phyloP scores from a whole-genome alignment of 805 yeast genomes.

The Sungouiella thailandica region DNA sequence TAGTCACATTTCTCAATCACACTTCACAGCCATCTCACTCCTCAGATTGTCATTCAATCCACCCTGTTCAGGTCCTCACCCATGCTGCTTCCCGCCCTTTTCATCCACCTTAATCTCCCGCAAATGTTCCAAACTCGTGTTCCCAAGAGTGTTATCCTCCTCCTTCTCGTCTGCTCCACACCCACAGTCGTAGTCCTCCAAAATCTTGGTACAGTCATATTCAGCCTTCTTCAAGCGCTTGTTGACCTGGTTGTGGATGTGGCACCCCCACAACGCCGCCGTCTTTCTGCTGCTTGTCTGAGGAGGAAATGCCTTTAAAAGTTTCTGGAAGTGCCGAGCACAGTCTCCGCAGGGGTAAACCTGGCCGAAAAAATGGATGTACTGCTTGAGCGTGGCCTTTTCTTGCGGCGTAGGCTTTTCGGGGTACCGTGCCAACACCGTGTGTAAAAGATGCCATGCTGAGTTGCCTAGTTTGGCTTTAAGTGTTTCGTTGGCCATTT shows the following conservation, averaged over 20 bases:
- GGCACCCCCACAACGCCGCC: conserved; percentile 97
- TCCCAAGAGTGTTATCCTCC: conserved; percentile 36
- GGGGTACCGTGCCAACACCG: conserved; percentile 88
- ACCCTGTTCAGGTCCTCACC: too few species aligned
- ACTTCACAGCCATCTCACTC: too few species aligned
- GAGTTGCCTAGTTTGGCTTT: conserved; percentile 86
- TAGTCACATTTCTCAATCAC: too few species aligned
- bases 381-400: conserved; percentile 55
- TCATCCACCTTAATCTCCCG: conserved; percentile 42
- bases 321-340: conserved; percentile 79
- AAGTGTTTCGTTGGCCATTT: conserved; percentile 81
- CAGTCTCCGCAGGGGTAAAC: conserved; percentile 98
- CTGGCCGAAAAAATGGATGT: conserved; percentile 73
- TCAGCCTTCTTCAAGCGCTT: conserved; percentile 29
- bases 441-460: conserved; percentile 87
- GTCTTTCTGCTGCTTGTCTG: conserved; percentile 69
- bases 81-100: conserved; percentile 43
- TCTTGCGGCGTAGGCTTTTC: conserved; percentile 68
- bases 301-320: conserved; percentile 74
- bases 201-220: conserved; percentile 80
- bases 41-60: too few species aligned
- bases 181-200: conserved; percentile 95
- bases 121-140: conserved; percentile 33
- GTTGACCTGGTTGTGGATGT: conserved; percentile 30
- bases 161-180: conserved; percentile 74